Base-by-base conservation (phyloP, 2,329 filamentous ascomycete genomes). In the Exserohilum rostratum region DNA sequence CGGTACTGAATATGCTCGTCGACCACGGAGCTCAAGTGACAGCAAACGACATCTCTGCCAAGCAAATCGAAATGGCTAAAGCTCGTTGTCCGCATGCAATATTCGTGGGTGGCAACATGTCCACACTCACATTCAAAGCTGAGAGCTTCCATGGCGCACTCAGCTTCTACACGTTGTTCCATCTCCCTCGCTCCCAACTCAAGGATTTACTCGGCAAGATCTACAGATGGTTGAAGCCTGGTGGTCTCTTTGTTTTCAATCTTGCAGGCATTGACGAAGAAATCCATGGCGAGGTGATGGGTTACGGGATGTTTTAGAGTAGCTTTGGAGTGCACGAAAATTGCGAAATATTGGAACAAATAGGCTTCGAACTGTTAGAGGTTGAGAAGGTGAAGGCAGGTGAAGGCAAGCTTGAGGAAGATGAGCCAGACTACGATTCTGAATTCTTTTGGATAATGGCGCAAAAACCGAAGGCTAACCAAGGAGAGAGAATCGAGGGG, bases 81-180 rank as follows among this genome's bases (percentile, higher is more conserved):
- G 20, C 37, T 37, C 35, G 31, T 17, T 50, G 42, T 11, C 47
- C 56, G 20, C 35, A 29, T 38, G 49, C 61, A 15, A 4, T 42
- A 3, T 61, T 74, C 12, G 57, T 71, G 5, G 55, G 65, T 22
- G 73, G 70, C 3, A 77, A 79, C 42, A 79, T 79, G 77, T 69
- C 72, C 56, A 60, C 48, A 1, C 61, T 79, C 1, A 31, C 60
- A 2, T 76, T 78, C 53, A 46, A 29, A 0, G 50, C 57, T 1
- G 68, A 30, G 1, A 70, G 70, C 1, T 73, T 85, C 38, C 76
- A 83, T 53, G 80, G 77, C 10, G 76, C 82, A 2, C 55, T 81
- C 5, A 82, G 69, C 1, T 77, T 84, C 61, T 84, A 82, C 69
- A 81, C 78, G 25, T 57, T 85, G 39, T 78, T 83, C 51, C 82